Conservation (phyloP, 805 yeast genomes). For the Sungouiella blattae region DNA sequence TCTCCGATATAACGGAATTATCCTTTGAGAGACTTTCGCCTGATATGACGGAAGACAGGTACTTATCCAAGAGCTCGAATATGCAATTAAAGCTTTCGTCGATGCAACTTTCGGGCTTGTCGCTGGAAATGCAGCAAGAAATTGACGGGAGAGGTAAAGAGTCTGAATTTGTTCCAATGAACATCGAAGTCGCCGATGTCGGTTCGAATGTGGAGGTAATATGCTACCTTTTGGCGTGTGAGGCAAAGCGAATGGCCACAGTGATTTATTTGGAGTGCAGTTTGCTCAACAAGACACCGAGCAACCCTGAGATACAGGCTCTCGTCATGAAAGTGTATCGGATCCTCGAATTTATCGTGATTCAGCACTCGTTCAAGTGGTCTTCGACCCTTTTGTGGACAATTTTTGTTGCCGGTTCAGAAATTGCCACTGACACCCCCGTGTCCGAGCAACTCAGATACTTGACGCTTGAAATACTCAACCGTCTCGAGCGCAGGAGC, state of each 20-base stretch:
- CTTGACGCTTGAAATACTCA: conserved; percentile 21
- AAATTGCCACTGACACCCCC: conserved; percentile 19
- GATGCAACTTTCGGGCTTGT: conserved; percentile 1
- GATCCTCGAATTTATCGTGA: conserved; percentile 22
- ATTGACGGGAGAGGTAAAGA: conserved; percentile 4
- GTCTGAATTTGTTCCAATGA: background rate
- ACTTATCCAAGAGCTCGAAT: conserved; percentile 12
- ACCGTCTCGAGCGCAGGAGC: conserved; percentile 20
- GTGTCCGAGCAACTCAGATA: conserved; percentile 27
- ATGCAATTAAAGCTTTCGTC: conserved; percentile 14
- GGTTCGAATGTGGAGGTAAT: conserved; percentile 16
- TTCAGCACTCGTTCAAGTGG: conserved; percentile 27
- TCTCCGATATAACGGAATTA: conserved; percentile 31
- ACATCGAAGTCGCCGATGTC: background rate
- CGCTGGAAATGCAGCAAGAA: conserved; percentile 6
- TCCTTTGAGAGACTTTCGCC: conserved; percentile 22
- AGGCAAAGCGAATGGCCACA: conserved; percentile 23
- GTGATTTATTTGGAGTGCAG: conserved; percentile 25
- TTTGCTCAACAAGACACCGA: conserved; percentile 23
- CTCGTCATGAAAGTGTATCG: conserved; percentile 16
- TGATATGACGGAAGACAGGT: conserved; percentile 13
- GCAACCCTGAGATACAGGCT: conserved; percentile 12
- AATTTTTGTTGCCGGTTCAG: conserved; percentile 23
- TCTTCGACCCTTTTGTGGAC: conserved; percentile 30
- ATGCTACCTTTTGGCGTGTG: conserved; percentile 25